A percentile compares a stretch with the other conserved stretches of the same genome.
phyloP scores from a whole-genome alignment of 2,329 filamentous ascomycete genomes.

The Fusarium siculi region DNA sequence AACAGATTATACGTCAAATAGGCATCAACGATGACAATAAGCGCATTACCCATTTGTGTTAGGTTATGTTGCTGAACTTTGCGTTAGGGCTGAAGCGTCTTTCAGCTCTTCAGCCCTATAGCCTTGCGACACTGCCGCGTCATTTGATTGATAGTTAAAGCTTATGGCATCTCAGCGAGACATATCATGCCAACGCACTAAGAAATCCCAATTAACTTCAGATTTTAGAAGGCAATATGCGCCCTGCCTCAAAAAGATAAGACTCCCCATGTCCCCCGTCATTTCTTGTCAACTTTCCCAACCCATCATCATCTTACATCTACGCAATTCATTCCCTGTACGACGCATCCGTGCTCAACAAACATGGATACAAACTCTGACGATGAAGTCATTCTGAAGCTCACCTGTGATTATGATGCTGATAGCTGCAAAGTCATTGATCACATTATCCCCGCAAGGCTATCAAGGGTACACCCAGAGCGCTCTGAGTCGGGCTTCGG shows the following conservation, averaged over 20 bases:
- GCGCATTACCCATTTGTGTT: neutral
- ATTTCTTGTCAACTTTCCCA: neutral
- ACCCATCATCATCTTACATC: neutral
- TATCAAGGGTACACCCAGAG: no score
- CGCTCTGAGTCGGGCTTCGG: no score
- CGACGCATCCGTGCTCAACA: no score
- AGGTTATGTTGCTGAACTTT: neutral
- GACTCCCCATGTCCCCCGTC: neutral
- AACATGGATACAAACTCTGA: neutral
- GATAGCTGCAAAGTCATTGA: no score
- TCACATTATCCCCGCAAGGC: no score
- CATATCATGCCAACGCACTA: neutral
- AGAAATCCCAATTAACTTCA: neutral
- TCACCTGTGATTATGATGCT: no score
- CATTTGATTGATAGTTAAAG: neutral
- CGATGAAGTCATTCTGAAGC: no score
- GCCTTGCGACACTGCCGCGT: neutral
- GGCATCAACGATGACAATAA: neutral
- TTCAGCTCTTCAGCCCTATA: neutral
- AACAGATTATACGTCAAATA: neutral
- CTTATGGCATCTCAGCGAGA: neutral
- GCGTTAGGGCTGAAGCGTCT: neutral
- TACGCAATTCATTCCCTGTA: no score
- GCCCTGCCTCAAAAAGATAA: neutral
- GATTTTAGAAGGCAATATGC: neutral